Percentiles rank a stretch among this genome's conserved stretches.
Conservation (phyloP, 2,329 filamentous ascomycete genomes). For the Ceratocystiopsis minuta region DNA sequence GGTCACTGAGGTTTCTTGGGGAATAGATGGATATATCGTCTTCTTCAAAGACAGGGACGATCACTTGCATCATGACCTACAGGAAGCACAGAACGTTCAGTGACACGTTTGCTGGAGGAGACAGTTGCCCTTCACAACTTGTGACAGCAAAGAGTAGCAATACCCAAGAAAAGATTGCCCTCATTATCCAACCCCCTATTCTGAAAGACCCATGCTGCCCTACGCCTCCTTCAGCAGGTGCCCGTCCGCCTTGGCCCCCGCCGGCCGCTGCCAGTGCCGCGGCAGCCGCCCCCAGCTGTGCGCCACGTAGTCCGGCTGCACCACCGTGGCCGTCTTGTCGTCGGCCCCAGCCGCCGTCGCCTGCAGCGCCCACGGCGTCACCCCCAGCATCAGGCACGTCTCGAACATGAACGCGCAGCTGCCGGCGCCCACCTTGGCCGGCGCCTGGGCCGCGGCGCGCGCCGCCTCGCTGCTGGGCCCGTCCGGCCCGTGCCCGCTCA, state of each 20-base stretch:
- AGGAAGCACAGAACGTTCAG: no score
- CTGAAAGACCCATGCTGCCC: no score
- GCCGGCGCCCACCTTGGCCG: conserved; percentile 38
- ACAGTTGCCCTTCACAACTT: no score
- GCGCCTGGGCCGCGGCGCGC: conserved; percentile 30
- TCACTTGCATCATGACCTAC: no score
- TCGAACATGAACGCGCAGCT: conserved; percentile 55
- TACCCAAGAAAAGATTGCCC: no score
- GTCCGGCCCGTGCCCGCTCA: conserved; percentile 50
- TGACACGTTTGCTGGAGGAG: no score
- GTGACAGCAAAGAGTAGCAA: no score
- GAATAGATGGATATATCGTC: no score
- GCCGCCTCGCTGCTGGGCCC: conserved; percentile 37
- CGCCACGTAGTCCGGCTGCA: conserved; percentile 52
- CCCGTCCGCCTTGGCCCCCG: background rate
- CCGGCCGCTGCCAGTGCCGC: conserved; percentile 7
- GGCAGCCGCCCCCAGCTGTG: conserved; percentile 54
- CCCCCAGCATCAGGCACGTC: conserved; percentile 50
- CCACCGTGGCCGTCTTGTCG: conserved; percentile 18
- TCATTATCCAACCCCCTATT: no score
- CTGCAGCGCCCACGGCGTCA: conserved; percentile 49
- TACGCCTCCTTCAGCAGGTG: conserved; percentile 2
- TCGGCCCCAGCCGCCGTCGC: conserved; percentile 22
- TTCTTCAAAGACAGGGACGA: no score
- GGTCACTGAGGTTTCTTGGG: no score